Evolutionary conservation across 2,329 filamentous ascomycete species (phyloP).

Genomic region (Aspergillus persii): DNA sequence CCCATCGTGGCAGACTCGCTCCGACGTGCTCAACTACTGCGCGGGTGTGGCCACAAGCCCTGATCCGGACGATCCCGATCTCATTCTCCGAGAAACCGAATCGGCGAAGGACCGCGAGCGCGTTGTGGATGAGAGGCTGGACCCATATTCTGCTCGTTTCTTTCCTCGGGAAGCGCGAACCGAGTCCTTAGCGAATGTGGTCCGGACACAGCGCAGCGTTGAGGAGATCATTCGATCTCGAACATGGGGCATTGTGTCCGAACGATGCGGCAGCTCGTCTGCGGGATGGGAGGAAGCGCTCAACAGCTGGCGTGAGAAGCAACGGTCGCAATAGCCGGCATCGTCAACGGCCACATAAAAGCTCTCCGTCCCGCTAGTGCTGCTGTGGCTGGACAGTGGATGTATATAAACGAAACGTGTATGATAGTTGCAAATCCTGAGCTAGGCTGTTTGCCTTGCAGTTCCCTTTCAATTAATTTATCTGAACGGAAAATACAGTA

Average conservation of each 20-base stretch:
- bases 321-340: constrained; percentile 17
- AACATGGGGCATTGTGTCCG: constrained; percentile 75
- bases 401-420: constrained; percentile 11
- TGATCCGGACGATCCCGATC: constrained; percentile 82
- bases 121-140: constrained; percentile 80
- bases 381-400: not conserved
- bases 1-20: constrained; percentile 80
- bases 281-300: constrained; percentile 65
- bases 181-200: constrained; percentile 71
- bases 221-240: constrained; percentile 74
- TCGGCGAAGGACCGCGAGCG: constrained; percentile 67
- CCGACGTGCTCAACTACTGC: constrained; percentile 85
- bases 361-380: too few relatives aligned
- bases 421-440: constrained; percentile 13
- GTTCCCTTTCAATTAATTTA: too few relatives aligned
- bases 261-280: constrained; percentile 65
- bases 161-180: constrained; percentile 74
- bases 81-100: constrained; percentile 67
- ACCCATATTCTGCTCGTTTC: constrained; percentile 85
- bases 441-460: too few relatives aligned
- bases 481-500: too few relatives aligned
- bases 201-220: constrained; percentile 67
- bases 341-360: too few relatives aligned
- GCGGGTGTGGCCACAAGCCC: constrained; percentile 80
- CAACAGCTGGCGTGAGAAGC: constrained; percentile 57